Conservation (phyloP, 768 basidiomycete genomes). For the Suillus hirtellus region DNA sequence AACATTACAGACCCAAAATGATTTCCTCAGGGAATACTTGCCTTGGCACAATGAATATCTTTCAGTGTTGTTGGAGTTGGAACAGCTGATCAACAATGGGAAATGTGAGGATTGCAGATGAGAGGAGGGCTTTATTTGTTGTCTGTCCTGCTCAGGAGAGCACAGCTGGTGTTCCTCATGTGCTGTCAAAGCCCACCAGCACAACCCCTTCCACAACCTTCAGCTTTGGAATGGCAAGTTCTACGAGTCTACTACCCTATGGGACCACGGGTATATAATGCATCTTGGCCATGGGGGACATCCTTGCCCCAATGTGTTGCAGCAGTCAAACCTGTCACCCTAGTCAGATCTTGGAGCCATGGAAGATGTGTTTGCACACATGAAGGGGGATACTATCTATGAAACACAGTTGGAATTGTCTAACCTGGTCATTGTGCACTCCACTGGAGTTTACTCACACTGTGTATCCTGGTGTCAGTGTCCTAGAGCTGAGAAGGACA, state of each 20-base stretch:
- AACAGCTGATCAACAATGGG: not conserved
- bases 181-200: slow-evolving; percentile 1
- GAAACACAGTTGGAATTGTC: not conserved
- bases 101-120: not conserved
- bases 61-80: slow-evolving; percentile 1
- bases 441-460: slow-evolving; percentile 11
- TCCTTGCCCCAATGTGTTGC: too few species aligned
- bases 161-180: slow-evolving; percentile 11
- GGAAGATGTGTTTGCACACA: not conserved
- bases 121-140: not conserved
- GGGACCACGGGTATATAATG: slow-evolving; percentile 20
- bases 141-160: slow-evolving; percentile 7
- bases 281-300: slow-evolving; percentile 21
- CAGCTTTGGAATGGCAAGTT: slow-evolving; percentile 23
- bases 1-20: slow-evolving; percentile 3
- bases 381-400: not conserved
- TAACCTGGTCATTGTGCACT: slow-evolving; percentile 6
- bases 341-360: too few species aligned
- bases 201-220: slow-evolving; percentile 18
- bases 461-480: not conserved
- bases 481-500: too few species aligned
- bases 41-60: slow-evolving; percentile 2
- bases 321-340: too few species aligned
- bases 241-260: slow-evolving; percentile 17
- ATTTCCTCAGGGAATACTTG: slow-evolving; percentile 3